Evolutionary conservation across 1,284 basidiomycete species (phyloP).

Genomic region (Agaricales sp.): DNA sequence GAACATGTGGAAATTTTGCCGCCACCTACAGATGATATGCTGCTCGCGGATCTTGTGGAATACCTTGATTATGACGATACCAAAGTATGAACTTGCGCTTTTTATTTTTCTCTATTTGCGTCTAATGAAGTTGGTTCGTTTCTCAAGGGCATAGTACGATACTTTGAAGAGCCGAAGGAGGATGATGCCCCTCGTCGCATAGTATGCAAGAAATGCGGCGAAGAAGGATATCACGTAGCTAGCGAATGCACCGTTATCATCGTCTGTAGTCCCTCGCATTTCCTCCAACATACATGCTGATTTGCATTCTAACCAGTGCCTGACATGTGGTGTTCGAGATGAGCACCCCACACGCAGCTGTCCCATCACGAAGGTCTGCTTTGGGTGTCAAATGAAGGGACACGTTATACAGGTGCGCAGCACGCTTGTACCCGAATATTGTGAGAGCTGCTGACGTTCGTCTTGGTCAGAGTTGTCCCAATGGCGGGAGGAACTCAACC

Average conservation of each 20-base stretch:
- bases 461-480: background rate
- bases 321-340: conserved; percentile 80
- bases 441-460: too few relatives aligned
- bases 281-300: conserved; percentile 4
- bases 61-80: conserved; percentile 63
- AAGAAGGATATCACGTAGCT: conserved; percentile 56
- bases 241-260: conserved; percentile 56
- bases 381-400: conserved; percentile 79
- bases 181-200: conserved; percentile 28
- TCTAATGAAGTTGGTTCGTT: background rate
- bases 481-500: background rate
- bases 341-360: conserved; percentile 79
- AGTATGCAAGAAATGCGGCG: conserved; percentile 67
- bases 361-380: conserved; percentile 80
- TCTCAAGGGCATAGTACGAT: conserved; percentile 38
- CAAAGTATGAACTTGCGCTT: conserved; percentile 28
- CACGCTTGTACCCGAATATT: too few relatives aligned
- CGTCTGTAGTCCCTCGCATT: conserved; percentile 29
- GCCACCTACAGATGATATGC: conserved; percentile 28
- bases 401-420: conserved; percentile 64
- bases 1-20: conserved; percentile 37
- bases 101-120: conserved; percentile 1
- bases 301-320: conserved; percentile 44
- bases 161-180: conserved; percentile 45
- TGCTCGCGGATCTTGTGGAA: conserved; percentile 54